These are phyloP conservation scores for Pestalotiopsis fici DNA, from an alignment of 2,329 filamentous ascomycete species.

Conservation along the genomic window DNA sequence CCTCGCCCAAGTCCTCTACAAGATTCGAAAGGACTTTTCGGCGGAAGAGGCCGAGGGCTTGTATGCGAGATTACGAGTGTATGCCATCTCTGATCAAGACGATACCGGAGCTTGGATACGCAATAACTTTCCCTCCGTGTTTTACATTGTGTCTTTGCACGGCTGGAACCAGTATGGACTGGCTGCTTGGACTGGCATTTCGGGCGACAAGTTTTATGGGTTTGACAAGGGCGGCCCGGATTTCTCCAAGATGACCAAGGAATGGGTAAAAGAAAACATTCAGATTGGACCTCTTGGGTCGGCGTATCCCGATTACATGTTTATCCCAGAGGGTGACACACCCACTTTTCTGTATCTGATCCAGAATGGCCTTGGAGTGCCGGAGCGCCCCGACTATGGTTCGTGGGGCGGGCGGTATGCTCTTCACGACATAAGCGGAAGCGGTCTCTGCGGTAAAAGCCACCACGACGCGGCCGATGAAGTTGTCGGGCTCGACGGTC, in stretches of 20 bases:
- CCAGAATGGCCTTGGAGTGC: constrained; percentile 46
- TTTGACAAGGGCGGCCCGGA: constrained; percentile 43
- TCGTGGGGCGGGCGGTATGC: constrained; percentile 51
- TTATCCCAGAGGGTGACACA: constrained; percentile 55
- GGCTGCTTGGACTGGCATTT: constrained; percentile 6
- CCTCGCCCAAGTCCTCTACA: constrained; percentile 48
- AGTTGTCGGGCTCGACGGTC: constrained; percentile 14
- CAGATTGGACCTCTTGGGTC: constrained; percentile 47
- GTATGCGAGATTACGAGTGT: constrained; percentile 1
- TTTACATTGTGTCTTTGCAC: constrained; percentile 1
- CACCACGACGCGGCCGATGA: constrained; percentile 15
- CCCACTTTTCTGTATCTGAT: constrained; percentile 51
- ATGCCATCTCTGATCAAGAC: constrained; percentile 5
- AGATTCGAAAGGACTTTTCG: constrained; percentile 32
- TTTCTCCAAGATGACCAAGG: constrained; percentile 43
- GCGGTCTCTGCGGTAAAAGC: not conserved
- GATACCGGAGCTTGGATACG: constrained; percentile 6
- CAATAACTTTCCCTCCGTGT: not conserved
- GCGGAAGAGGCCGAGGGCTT: constrained; percentile 34
- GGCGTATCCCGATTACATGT: constrained; percentile 47
- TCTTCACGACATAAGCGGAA: not conserved
- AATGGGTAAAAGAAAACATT: constrained; percentile 55
- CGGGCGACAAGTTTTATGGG: constrained; percentile 3
- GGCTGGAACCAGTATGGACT: constrained; percentile 8
- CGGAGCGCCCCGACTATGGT: constrained; percentile 47